Evolutionary conservation across 176 grass and related monocot species (phyloP).

Genomic region (Lolium multiflorum): DNA sequence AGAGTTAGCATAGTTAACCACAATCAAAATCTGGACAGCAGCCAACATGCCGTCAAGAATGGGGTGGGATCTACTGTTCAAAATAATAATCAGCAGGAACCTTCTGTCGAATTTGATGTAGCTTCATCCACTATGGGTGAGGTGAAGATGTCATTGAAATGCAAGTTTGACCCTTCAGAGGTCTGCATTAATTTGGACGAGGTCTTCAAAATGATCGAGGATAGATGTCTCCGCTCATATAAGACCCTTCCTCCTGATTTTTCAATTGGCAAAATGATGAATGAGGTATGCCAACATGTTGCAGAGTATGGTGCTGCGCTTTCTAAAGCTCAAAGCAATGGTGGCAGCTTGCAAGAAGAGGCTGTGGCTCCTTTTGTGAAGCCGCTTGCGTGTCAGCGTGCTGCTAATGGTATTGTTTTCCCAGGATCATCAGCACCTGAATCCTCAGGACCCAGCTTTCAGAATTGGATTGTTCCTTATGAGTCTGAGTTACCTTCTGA

Average conservation of each 20-base stretch:
- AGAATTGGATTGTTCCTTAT: conserved; percentile 44
- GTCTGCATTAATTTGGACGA: conserved; percentile 56
- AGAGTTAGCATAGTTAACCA: not conserved
- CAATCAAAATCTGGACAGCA: conserved; percentile 13
- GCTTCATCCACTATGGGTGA: conserved; percentile 72
- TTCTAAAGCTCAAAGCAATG: conserved; percentile 22
- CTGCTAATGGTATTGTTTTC: conserved; percentile 22
- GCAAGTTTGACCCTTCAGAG: conserved; percentile 47
- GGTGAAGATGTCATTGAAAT: conserved; percentile 64
- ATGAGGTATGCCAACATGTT: conserved; percentile 70
- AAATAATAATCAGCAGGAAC: conserved; percentile 30
- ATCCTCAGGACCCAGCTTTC: not conserved
- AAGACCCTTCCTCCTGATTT: conserved; percentile 61
- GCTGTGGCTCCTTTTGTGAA: conserved; percentile 31
- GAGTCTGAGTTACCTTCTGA: conserved; percentile 46
- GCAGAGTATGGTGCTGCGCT: conserved; percentile 33
- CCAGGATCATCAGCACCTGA: conserved; percentile 25
- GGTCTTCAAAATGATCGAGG: conserved; percentile 63
- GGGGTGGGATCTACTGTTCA: conserved; percentile 7
- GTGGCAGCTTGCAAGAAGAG: conserved; percentile 1
- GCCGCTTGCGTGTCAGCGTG: conserved; percentile 28
- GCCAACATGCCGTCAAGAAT: conserved; percentile 24
- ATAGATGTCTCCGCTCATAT: conserved; percentile 62
- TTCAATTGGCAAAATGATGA: conserved; percentile 72
- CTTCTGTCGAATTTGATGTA: conserved; percentile 56